Evolutionary conservation across 805 yeast genomes (phyloP), one percentile per base, ranked within the genome.

Genomic region (Huiozyma naganishii): DNA sequence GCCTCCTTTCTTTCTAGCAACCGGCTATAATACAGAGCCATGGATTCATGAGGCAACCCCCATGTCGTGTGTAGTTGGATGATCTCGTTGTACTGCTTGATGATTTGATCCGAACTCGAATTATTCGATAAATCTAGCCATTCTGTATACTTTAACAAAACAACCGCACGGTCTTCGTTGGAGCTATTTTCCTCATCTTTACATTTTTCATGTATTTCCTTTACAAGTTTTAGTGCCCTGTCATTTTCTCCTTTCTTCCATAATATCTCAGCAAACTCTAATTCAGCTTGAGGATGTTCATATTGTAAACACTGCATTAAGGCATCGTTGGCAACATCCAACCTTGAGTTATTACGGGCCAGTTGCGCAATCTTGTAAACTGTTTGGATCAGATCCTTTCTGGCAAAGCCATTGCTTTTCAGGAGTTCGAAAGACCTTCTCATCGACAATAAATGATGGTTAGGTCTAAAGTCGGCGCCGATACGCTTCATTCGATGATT

Each of bases 211-310:
- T 59, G 50, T 5, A 61, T 61, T 41, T 61, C 66, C 37, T 55
- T 71, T 33, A 85, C 65, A 6, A 77, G 68, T 41, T 82, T 79
- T 37, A 90, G 70, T 0, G 97, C 97, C 51, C 87, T 81, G 27
- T 88, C 74, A 47, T 77, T 85, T 49, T 87, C 94, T 1, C 95
- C 95, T 56, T 84, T 86, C 4, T 79, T 81, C 97, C 97, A 90
- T 35, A 87, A 62, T 7, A 92, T 69, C 45, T 83, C 79, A 0
- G 96, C 81, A 59, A 83, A 81, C 57, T 88, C 95, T 35, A 83
- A 62, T 46, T 80, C 81, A 6, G 83, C 80, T 27, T 67, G 66
- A 6, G 62, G 55, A 29, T 67, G 63, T 1, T 55, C 50, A 36
- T 49, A 51, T 27, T 59, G 45, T 30, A 42, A 48, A 45, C 53